Evolutionary conservation across 148 eudicot genomes (phyloP), one percentile per base, ranked within the genome.

Genomic region (Arbutus unedo): DNA sequence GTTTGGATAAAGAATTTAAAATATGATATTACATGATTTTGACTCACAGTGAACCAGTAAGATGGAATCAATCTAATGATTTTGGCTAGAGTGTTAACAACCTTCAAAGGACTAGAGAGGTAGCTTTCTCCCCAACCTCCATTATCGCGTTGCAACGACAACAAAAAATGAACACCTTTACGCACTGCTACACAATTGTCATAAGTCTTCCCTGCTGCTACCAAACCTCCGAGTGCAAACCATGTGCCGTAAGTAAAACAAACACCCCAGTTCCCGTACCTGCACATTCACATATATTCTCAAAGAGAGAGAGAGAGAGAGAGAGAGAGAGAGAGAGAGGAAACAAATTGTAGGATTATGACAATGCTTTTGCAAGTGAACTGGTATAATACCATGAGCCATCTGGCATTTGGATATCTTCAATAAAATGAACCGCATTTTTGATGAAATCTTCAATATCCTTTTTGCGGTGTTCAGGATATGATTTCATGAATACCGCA

Each of bases 121-220:
- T 89, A 89, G 80, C 91, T 89, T 75, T 91, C 93, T 72, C 91
- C 93, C 93, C 93, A 91, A 1, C 93, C 93, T 31, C 93, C 91
- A 59, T 89, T 67, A 8, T 60, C 76, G 3, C 38, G n/a, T 31
- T 91, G 93, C 16, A 73, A 10, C 18, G 64, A 49, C 3, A 91
- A 73, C 51, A 89, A 70, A 84, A 91, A 91, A 16, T 80, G 25
- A 23, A 77, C 85, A n/a, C 81, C 91, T 83, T 54, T 84, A 14
- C 86, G 83, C 15, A 91, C 19, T 0, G 91, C 79, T 44, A 9
- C 31, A 55, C 84, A 87, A 44, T 89, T 86, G 16, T 82, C n/a
- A 47, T 85, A 89, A 31, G 71, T 91, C 71, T 81, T 88, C 3
- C 92, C 90, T n/a, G 78, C 77, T 14, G 86, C 88, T 41, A 85